A percentile compares a stretch with the other conserved stretches of the same genome.
These are phyloP conservation scores for Talaromyces trachyspermus DNA, from an alignment of 495 filamentous ascomycete genomes.

Conservation along the genomic window DNA sequence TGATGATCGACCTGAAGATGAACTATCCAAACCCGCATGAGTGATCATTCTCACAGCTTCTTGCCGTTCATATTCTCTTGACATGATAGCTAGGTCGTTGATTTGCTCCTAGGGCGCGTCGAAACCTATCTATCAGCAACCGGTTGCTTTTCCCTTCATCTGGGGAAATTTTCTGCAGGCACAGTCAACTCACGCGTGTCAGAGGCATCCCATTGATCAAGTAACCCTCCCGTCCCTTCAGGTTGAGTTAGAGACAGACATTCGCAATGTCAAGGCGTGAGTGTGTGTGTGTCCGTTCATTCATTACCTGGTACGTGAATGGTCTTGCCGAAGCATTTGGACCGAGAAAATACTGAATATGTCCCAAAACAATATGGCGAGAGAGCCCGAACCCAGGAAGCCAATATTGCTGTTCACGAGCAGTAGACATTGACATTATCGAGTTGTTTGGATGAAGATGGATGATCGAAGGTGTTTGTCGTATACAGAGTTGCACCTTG, in stretches of 20 bases:
- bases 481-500: too few species aligned
- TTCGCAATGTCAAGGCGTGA: too few species aligned
- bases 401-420: slow-evolving; percentile 42
- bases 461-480: too few species aligned
- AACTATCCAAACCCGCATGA: slow-evolving; percentile 16
- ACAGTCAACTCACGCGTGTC: slow-evolving; percentile 37
- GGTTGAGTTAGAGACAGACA: slow-evolving; percentile 12
- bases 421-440: slow-evolving; percentile 20
- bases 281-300: slow-evolving; percentile 3
- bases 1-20: slow-evolving; percentile 27
- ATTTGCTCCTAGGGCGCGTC: slow-evolving; percentile 40
- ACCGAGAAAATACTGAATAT: slow-evolving; percentile 47
- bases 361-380: slow-evolving; percentile 45
- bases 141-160: slow-evolving; percentile 1
- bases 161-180: background rate
- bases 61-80: slow-evolving; percentile 45
- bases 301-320: slow-evolving; percentile 43
- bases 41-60: slow-evolving; percentile 42
- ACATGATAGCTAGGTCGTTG: slow-evolving; percentile 44
- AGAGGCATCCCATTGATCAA: slow-evolving; percentile 43
- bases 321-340: slow-evolving; percentile 43
- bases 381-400: slow-evolving; percentile 47
- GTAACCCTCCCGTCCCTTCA: slow-evolving; percentile 46
- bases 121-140: background rate
- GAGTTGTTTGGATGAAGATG: too few species aligned